Percentiles rank a stretch among this genome's conserved stretches.
These are phyloP conservation scores for Pholiota adiposa DNA, from an alignment of 1,284 basidiomycete species.

Conservation along the genomic window DNA sequence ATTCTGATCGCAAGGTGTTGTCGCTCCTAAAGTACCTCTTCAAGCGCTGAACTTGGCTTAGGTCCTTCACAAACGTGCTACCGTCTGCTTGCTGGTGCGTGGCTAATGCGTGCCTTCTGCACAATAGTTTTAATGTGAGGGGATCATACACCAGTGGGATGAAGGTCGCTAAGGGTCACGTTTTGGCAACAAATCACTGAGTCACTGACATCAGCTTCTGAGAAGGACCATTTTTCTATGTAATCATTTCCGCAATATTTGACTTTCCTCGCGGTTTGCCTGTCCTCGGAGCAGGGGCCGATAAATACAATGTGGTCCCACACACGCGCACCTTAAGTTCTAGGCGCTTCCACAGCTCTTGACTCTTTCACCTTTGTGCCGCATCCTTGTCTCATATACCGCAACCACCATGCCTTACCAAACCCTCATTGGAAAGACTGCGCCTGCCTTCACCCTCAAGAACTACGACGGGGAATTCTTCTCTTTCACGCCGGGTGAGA, in stretches of 20 bases:
- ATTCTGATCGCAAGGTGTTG: background rate
- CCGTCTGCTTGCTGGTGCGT: background rate
- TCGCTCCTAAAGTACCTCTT: background rate
- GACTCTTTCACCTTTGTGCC: background rate
- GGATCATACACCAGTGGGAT: background rate
- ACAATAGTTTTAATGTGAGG: background rate
- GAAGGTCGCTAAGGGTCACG: background rate
- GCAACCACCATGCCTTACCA: conserved; percentile 39
- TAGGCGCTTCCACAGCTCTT: background rate
- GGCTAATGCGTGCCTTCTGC: background rate
- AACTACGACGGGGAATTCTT: conserved; percentile 42
- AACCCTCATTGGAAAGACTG: conserved; percentile 43
- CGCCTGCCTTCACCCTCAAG: conserved; percentile 46
- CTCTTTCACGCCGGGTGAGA: conserved; percentile 39
- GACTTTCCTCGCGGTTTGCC: background rate
- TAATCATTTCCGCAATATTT: background rate
- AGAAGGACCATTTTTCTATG: background rate
- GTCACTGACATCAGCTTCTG: background rate
- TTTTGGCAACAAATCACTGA: background rate
- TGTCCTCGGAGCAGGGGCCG: background rate
- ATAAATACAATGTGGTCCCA: conserved; percentile 1
- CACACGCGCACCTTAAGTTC: background rate
- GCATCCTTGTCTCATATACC: background rate
- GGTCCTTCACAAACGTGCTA: background rate
- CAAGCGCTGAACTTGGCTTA: background rate